These are phyloP conservation scores for Balansia obtecta DNA, from an alignment of 2,329 filamentous ascomycete species.

Conservation along the genomic window DNA sequence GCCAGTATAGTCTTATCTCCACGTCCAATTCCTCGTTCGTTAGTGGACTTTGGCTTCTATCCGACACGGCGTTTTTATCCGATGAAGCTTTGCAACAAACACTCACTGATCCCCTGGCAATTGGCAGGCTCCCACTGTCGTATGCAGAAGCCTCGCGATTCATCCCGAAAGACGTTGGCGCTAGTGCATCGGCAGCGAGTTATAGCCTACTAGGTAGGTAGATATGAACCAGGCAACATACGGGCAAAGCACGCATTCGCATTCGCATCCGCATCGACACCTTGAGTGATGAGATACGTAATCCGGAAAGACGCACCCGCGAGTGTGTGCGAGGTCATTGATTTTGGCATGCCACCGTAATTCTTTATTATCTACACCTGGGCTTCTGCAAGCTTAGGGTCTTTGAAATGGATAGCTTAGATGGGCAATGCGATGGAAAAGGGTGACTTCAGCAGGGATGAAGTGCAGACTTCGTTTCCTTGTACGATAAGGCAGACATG, in stretches of 20 bases:
- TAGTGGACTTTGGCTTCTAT: no score
- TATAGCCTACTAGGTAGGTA: slow-evolving; percentile 25
- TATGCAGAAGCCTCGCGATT: slow-evolving; percentile 31
- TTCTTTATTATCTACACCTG: slow-evolving; percentile 26
- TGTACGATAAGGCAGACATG: slow-evolving; percentile 23
- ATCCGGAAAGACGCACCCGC: slow-evolving; percentile 30
- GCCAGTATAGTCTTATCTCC: no score
- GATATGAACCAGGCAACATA: slow-evolving; percentile 33
- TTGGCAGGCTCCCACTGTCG: slow-evolving; percentile 28
- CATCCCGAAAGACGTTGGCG: slow-evolving; percentile 31
- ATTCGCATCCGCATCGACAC: slow-evolving; percentile 36
- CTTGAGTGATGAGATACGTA: slow-evolving; percentile 32
- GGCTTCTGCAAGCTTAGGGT: slow-evolving; percentile 17
- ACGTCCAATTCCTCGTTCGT: no score
- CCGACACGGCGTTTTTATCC: slow-evolving; percentile 20
- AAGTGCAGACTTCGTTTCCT: slow-evolving; percentile 26
- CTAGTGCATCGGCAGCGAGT: slow-evolving; percentile 34
- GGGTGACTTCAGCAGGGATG: slow-evolving; percentile 23
- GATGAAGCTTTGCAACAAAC: slow-evolving; percentile 17
- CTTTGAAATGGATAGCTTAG: slow-evolving; percentile 22
- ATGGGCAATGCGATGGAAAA: slow-evolving; percentile 31
- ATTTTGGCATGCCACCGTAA: slow-evolving; percentile 27
- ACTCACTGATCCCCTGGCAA: slow-evolving; percentile 23
- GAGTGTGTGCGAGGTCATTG: slow-evolving; percentile 17
- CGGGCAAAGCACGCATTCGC: slow-evolving; percentile 42